A percentile compares a stretch with the other conserved stretches of the same genome.
Conservation (phyloP, 2,329 filamentous ascomycete species). For the Colletotrichum spinosum region DNA sequence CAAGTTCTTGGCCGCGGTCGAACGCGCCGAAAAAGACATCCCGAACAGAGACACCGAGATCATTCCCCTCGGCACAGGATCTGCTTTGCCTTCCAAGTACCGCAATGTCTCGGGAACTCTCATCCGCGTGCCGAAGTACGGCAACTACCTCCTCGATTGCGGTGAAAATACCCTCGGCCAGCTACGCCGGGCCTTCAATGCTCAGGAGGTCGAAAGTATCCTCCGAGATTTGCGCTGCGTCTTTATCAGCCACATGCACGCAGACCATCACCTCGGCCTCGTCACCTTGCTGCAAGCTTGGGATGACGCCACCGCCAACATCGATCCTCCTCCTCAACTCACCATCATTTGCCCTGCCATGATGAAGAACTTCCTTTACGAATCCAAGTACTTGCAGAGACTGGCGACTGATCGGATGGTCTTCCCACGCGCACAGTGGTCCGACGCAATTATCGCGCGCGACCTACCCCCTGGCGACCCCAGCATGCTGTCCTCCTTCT, state of each 20-base stretch:
- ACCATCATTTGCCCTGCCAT: constrained; percentile 75
- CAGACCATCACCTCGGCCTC: constrained; percentile 93
- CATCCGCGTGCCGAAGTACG: constrained; percentile 83
- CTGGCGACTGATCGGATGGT: constrained; percentile 71
- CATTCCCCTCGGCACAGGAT: constrained; percentile 90
- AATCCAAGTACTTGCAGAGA: constrained; percentile 83
- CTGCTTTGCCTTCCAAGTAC: constrained; percentile 89
- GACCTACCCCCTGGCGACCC: constrained; percentile 55
- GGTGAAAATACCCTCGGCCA: constrained; percentile 95
- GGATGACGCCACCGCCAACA: constrained; percentile 66
- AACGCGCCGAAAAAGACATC: constrained; percentile 70
- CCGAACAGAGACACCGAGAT: constrained; percentile 84
- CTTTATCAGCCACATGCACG: constrained; percentile 96
- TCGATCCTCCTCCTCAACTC: constrained; percentile 56
- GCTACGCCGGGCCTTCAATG: constrained; percentile 78
- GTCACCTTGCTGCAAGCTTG: constrained; percentile 85
- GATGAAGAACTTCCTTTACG: constrained; percentile 82
- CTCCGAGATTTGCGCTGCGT: constrained; percentile 83
- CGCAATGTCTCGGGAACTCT: constrained; percentile 94
- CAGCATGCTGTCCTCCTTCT: constrained; percentile 74
- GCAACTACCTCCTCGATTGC: constrained; percentile 91
- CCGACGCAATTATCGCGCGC: constrained; percentile 38
- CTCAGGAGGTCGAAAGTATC: constrained; percentile 74
- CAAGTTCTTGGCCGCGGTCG: constrained; percentile 61
- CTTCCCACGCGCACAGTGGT: constrained; percentile 41